Base-by-base conservation (phyloP, 805 yeast species). In the Candida odintsovae region DNA sequence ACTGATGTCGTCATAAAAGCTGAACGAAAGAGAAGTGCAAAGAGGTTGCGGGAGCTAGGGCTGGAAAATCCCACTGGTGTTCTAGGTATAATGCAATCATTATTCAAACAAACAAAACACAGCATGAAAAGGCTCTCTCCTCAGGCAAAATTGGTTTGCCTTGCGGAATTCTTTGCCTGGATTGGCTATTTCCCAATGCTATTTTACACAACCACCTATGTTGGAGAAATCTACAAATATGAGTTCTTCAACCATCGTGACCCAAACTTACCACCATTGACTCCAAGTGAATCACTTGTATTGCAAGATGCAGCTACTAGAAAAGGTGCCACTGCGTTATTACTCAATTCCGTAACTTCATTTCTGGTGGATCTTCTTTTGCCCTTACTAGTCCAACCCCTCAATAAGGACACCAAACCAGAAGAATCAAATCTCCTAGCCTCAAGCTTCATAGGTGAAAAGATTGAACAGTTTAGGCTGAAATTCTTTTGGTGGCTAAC, bases 121-220 rank as follows among this genome's bases (percentile, higher is more conserved):
- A 69, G 74, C 12, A 61, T 71, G 11, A 52, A 48, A 3, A 55
- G 66, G 26, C 58, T 80, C 11, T 80, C 85, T 10, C 71, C 75
- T 3, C 80, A 75, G 50, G 74, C 78, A 2, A 69, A 68, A 43
- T 58, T 69, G 1, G 77, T 79, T 3, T 80, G 83, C 52, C 65
- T 63, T 43, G 78, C 80, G 2, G 83, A 81, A 58, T 76, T 80
- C 48, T 77, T 77, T 60, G 85, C 85, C 1, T 81, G 86, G 86
- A 74, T 80, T 38, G 84, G 84, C 1, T 81, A 82, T 65, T 81
- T 81, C 63, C 83, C 83, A 2, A 72, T 81, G 75, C 57, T 81
- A 25, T 81, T 80, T 50, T 81, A 80, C 55, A 79, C 84, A 4
- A 76, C 86, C 3, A 78, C 84, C 0, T 81, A 79, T 59, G 84